Percentiles rank a stretch among this genome's conserved stretches.
Evolutionary conservation across 2,329 filamentous ascomycete species (phyloP).

Genomic region (Lecanicillium sp.): DNA sequence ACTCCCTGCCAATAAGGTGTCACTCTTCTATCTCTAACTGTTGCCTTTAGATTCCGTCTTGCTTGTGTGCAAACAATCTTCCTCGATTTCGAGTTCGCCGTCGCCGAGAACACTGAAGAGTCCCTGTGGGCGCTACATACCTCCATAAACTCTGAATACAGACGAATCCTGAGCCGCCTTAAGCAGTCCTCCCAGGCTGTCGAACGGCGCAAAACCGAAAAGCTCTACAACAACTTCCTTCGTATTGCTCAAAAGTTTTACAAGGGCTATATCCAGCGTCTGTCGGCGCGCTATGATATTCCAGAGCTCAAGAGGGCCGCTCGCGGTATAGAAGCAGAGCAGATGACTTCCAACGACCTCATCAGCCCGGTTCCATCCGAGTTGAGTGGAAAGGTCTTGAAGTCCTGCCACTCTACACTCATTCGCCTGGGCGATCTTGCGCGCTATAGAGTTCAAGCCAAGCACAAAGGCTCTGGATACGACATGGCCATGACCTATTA

Average conservation of each 20-base stretch:
- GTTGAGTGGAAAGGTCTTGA: slow-evolving; percentile 52
- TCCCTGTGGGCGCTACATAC: slow-evolving; percentile 74
- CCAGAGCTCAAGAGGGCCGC: slow-evolving; percentile 38
- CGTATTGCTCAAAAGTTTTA: slow-evolving; percentile 87
- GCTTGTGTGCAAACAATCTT: slow-evolving; percentile 67
- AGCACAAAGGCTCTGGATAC: slow-evolving; percentile 66
- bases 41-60: slow-evolving; percentile 51
- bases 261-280: slow-evolving; percentile 70
- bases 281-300: slow-evolving; percentile 54
- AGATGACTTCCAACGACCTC: slow-evolving; percentile 33
- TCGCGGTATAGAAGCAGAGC: slow-evolving; percentile 31
- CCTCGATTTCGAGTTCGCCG: slow-evolving; percentile 59
- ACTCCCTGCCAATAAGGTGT: slow-evolving; percentile 1
- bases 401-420: slow-evolving; percentile 73
- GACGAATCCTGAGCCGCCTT: slow-evolving; percentile 55
- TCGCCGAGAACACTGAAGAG: slow-evolving; percentile 55
- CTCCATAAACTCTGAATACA: slow-evolving; percentile 70
- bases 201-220: slow-evolving; percentile 68
- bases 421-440: slow-evolving; percentile 85
- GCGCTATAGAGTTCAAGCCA: slow-evolving; percentile 71
- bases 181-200: slow-evolving; percentile 44
- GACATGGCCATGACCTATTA: slow-evolving; percentile 80
- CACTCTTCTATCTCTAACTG: slow-evolving; percentile 9
- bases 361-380: slow-evolving; percentile 36
- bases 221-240: slow-evolving; percentile 75